A percentile compares a stretch with the other conserved stretches of the same genome.
These are phyloP conservation scores for Thalassiosira sp. DNA, from an alignment of 352 stramenopile genomes.

Conservation along the genomic window DNA sequence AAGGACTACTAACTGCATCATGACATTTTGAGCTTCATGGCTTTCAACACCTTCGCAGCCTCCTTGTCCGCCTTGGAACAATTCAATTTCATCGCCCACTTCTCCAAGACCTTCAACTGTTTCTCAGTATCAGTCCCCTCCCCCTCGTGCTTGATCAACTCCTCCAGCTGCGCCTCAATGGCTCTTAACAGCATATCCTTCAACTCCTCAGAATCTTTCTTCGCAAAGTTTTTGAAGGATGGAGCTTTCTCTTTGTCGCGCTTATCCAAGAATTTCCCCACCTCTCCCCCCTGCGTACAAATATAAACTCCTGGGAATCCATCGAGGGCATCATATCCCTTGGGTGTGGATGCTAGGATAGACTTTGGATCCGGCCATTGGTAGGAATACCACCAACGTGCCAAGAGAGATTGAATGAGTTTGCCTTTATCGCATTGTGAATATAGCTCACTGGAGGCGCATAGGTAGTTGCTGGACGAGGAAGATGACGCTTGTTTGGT, in stretches of 20 bases:
- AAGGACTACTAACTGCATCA: slow-evolving; percentile 5
- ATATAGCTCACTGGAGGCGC: slow-evolving; percentile 65
- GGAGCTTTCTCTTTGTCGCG: slow-evolving; percentile 64
- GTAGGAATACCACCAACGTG: slow-evolving; percentile 84
- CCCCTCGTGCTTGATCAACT: slow-evolving; percentile 71
- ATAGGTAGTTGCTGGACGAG: slow-evolving; percentile 45
- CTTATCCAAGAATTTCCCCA: slow-evolving; percentile 78
- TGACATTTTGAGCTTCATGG: slow-evolving; percentile 51
- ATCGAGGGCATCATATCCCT: slow-evolving; percentile 76
- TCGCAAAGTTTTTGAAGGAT: slow-evolving; percentile 78
- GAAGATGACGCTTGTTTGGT: slow-evolving; percentile 9
- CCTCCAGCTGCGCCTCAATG: slow-evolving; percentile 73
- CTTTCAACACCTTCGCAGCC: slow-evolving; percentile 79
- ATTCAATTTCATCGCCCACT: slow-evolving; percentile 81
- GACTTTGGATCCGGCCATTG: slow-evolving; percentile 70
- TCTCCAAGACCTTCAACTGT: slow-evolving; percentile 75
- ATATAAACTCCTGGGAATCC: slow-evolving; percentile 83
- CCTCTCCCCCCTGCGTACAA: slow-evolving; percentile 66
- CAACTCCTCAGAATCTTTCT: slow-evolving; percentile 77
- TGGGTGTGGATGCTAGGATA: slow-evolving; percentile 48
- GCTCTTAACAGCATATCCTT: slow-evolving; percentile 73
- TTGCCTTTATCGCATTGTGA: slow-evolving; percentile 67
- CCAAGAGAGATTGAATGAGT: slow-evolving; percentile 78
- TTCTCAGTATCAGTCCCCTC: slow-evolving; percentile 73
- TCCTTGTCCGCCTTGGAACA: slow-evolving; percentile 77